Percentiles rank a stretch among this genome's conserved stretches.
phyloP scores from a whole-genome alignment of 2,329 filamentous ascomycete species.

The Cladobotryum protrusum region DNA sequence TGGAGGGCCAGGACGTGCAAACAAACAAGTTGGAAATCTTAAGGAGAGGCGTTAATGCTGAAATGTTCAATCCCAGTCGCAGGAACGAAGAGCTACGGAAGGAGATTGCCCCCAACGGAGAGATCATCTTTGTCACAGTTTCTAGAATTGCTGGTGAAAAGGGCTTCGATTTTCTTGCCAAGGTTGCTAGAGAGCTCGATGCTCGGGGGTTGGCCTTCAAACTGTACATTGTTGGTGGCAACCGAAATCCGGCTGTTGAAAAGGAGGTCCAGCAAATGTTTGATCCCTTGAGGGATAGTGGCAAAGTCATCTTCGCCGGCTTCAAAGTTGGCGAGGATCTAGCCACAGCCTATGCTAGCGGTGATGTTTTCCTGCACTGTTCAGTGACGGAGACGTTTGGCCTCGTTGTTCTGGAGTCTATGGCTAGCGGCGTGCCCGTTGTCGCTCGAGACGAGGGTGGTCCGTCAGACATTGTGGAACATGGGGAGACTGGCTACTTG shows the following conservation, averaged over 20 bases:
- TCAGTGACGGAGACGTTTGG: slow-evolving; percentile 68
- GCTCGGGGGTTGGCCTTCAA: slow-evolving; percentile 52
- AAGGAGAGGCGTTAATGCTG: slow-evolving; percentile 59
- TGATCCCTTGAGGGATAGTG: slow-evolving; percentile 36
- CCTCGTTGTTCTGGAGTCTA: slow-evolving; percentile 62
- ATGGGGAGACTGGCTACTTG: slow-evolving; percentile 55
- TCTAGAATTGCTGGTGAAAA: slow-evolving; percentile 65
- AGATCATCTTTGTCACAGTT: slow-evolving; percentile 60
- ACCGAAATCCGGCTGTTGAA: slow-evolving; percentile 57
- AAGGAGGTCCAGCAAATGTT: slow-evolving; percentile 57
- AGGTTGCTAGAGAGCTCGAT: slow-evolving; percentile 48
- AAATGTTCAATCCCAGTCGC: slow-evolving; percentile 50
- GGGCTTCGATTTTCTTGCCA: slow-evolving; percentile 61
- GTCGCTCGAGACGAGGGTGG: slow-evolving; percentile 64
- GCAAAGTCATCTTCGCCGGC: slow-evolving; percentile 60
- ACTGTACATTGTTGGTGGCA: slow-evolving; percentile 62
- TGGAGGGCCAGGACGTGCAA: slow-evolving; percentile 51
- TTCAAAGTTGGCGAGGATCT: slow-evolving; percentile 56
- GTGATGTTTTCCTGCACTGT: slow-evolving; percentile 65
- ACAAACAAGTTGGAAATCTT: slow-evolving; percentile 52
- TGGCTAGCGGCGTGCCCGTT: slow-evolving; percentile 65
- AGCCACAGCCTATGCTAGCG: slow-evolving; percentile 60
- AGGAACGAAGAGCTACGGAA: slow-evolving; percentile 46
- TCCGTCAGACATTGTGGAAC: slow-evolving; percentile 58
- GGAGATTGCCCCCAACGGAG: slow-evolving; percentile 53